Base-by-base conservation (phyloP, 805 yeast species). In the Hanseniaspora singularis region DNA sequence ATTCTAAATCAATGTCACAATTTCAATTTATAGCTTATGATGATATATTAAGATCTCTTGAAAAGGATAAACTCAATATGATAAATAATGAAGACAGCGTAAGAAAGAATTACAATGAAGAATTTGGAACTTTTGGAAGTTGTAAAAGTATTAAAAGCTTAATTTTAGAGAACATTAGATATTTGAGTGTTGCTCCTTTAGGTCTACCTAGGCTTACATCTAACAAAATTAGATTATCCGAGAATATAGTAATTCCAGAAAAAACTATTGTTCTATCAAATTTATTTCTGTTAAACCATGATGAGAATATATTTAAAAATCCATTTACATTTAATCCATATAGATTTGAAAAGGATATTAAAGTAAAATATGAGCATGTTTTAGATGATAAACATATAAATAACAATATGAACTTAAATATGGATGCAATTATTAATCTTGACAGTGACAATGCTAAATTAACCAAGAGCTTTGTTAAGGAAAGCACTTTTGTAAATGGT, bases 151-250 rank as follows among this genome's bases (percentile, higher is more conserved):
- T 41, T 9, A 41, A 27, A 27, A 33, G 33, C 9, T 20, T 41
- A 16, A 20, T 41, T 33, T 33, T 31, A n/a, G 39, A 41, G 16
- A 33, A n/a, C 5, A 33, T 41, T 4, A 12, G 46, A 20, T 41
- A 18, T 20, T 27, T 41, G 15, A 41, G 46, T 34, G 43, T 41
- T 14, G 38, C 39, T 2, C 38, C 46, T 12, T 20, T 41, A 11
- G 46, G 39, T 2, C n/a, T 41, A n/a, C 46, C 46, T 19, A 41
- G 46, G 33, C 12, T 41, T 4, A 33, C 46, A 11, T 23, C 46
- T 7, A 22, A 26, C 19, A 20, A 26, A n/a, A 34, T 41, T 7
- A 9, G 12, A 8, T 19, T 41, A 34, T 14, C 33, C 14, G 12
- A 6, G 4, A 36, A 36, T 9, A 24, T 41, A 6, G 11, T 15